These are phyloP conservation scores for Cordyceps fumosorosea DNA, from an alignment of 2,329 filamentous ascomycete genomes.

Conservation along the genomic window DNA sequence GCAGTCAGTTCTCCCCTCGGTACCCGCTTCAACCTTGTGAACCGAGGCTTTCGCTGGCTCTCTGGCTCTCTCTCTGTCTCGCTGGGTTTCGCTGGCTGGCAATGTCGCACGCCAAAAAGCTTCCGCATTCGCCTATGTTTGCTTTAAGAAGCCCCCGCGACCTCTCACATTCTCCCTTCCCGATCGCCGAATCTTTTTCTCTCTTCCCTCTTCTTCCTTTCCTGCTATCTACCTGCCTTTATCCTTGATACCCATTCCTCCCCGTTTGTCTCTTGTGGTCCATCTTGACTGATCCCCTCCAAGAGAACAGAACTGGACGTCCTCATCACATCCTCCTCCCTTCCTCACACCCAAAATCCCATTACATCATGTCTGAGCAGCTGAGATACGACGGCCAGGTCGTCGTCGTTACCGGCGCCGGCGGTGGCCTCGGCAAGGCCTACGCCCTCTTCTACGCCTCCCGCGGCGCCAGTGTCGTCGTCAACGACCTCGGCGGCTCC, in stretches of 20 bases:
- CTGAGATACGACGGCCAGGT: constrained; percentile 80
- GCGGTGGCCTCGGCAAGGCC: constrained; percentile 71
- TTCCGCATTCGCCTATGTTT: background rate
- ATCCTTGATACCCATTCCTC: constrained; percentile 7
- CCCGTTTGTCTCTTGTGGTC: constrained; percentile 3
- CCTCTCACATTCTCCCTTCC: background rate
- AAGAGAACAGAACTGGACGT: background rate
- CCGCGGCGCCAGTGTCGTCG: constrained; percentile 87
- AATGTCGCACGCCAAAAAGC: background rate
- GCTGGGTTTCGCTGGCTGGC: background rate
- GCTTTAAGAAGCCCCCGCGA: constrained; percentile 10
- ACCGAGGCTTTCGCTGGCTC: background rate
- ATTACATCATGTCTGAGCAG: constrained; percentile 52
- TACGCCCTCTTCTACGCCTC: constrained; percentile 89
- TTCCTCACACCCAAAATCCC: constrained; percentile 15
- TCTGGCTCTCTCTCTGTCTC: too few species aligned
- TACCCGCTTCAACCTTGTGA: background rate
- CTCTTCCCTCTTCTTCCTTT: background rate
- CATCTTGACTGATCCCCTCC: background rate
- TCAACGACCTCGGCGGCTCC: constrained; percentile 90
- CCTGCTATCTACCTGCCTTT: background rate
- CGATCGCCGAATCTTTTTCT: background rate
- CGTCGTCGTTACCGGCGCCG: constrained; percentile 75
- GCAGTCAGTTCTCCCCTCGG: background rate
- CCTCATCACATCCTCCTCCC: background rate